Conservation (phyloP, 345 rosid species). For the Eucalyptus microcorys region DNA sequence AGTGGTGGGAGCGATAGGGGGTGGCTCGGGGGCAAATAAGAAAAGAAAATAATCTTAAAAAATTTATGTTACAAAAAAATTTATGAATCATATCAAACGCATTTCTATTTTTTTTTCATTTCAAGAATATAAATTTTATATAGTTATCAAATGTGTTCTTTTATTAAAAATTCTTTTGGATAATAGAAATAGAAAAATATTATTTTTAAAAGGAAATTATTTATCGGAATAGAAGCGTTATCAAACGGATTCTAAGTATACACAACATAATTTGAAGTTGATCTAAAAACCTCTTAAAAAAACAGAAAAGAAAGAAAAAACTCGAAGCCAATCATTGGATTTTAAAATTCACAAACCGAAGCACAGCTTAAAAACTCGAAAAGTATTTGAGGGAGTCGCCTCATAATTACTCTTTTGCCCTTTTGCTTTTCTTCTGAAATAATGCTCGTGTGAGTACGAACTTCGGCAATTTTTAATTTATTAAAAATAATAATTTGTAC, state of each 20-base stretch:
- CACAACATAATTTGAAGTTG: background rate
- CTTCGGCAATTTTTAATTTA: background rate
- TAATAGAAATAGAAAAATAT: fast-evolving
- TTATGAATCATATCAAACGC: fast-evolving
- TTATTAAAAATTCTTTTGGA: too few relatives aligned
- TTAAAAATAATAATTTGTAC: too few relatives aligned
- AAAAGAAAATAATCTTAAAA: too few relatives aligned
- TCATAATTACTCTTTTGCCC: background rate
- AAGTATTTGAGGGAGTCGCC: background rate
- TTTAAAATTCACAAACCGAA: background rate
- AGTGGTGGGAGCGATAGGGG: fast-evolving
- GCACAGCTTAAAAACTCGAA: background rate
- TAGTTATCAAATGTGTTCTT: fast-evolving
- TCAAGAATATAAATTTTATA: fast-evolving
- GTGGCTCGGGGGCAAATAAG: too few relatives aligned
- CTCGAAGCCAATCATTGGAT: background rate
- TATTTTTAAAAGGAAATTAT: too few relatives aligned
- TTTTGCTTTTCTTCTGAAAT: background rate
- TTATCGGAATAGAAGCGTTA: fast-evolving
- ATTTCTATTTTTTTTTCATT: fast-evolving
- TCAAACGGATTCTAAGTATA: fast-evolving
- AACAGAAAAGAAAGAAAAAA: too few relatives aligned
- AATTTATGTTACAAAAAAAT: too few relatives aligned
- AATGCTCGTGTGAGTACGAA: background rate
- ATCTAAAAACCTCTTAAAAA: background rate